Evolutionary conservation across 2,329 filamentous ascomycete genomes (phyloP).

Genomic region (Aspergillus pseudoglaucus): DNA sequence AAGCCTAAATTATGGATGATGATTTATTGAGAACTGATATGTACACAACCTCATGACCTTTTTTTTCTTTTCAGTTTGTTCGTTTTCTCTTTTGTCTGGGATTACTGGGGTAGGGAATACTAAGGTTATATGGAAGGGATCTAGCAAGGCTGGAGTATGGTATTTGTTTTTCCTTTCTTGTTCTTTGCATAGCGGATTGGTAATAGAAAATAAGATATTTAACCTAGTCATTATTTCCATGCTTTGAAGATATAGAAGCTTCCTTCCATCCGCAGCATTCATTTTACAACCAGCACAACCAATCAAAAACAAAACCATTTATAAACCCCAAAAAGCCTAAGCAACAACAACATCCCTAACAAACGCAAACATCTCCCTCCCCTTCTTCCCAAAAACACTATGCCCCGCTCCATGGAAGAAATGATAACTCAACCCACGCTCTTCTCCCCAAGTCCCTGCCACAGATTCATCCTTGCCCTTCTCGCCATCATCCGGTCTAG

Average conservation of each 20-base stretch:
- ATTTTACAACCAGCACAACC: not conserved
- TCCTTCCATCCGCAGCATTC: too few relatives aligned
- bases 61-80: not conserved
- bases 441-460: slow-evolving; percentile 26
- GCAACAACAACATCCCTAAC: slow-evolving; percentile 29
- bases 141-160: slow-evolving; percentile 1
- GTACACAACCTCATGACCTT: not conserved
- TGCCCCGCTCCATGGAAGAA: slow-evolving; percentile 30
- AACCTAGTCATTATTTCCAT: not conserved
- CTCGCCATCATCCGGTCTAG: not conserved
- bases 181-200: slow-evolving; percentile 3
- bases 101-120: not conserved
- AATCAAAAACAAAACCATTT: not conserved
- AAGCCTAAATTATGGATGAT: not conserved
- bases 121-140: not conserved
- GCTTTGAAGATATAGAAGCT: too few relatives aligned
- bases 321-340: too few relatives aligned
- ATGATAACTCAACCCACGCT: slow-evolving; percentile 32
- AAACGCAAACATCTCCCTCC: slow-evolving; percentile 31
- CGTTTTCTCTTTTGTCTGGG: not conserved
- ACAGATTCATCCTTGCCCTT: not conserved
- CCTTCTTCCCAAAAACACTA: slow-evolving; percentile 25
- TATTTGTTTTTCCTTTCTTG: not conserved
- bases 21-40: not conserved
- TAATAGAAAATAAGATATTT: not conserved